These are phyloP conservation scores for Coprinopsis cinerea DNA, from an alignment of 768 basidiomycete species.

Conservation along the genomic window DNA sequence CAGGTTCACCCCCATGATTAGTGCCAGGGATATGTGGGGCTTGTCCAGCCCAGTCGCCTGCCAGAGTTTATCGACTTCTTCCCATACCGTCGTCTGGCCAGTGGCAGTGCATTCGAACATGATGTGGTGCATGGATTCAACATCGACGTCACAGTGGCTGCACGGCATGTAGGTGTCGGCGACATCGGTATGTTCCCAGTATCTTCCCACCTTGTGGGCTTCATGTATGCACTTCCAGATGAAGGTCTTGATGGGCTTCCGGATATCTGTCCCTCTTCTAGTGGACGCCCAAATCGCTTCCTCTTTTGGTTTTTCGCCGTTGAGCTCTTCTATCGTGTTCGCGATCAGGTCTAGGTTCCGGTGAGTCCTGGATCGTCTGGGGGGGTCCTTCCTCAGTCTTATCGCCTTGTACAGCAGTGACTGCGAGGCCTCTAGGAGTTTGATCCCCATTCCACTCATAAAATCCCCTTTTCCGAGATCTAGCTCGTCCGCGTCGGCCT, in stretches of 20 bases:
- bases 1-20: constrained; percentile 16
- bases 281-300: background rate
- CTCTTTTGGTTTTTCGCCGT: background rate
- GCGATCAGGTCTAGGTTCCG: background rate
- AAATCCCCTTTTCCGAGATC: background rate
- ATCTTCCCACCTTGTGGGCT: constrained; percentile 18
- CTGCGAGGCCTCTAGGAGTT: background rate
- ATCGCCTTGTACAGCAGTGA: constrained; percentile 1
- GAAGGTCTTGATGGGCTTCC: constrained; percentile 9
- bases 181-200: constrained; percentile 19
- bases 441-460: background rate
- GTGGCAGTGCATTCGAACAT: constrained; percentile 16
- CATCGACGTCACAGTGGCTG: constrained; percentile 5
- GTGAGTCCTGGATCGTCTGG: background rate
- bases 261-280: background rate
- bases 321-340: background rate
- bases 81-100: constrained; percentile 21
- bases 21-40: constrained; percentile 11
- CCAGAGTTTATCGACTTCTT: constrained; percentile 16
- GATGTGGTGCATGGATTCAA: constrained; percentile 3
- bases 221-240: constrained; percentile 22
- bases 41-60: constrained; percentile 1
- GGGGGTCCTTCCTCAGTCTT: background rate
- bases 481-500: background rate
- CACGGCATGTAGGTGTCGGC: constrained; percentile 11